A percentile compares a stretch with the other conserved stretches of the same genome.
Conservation (phyloP, 2,329 filamentous ascomycete species). For the Penicillium sumatraense region DNA sequence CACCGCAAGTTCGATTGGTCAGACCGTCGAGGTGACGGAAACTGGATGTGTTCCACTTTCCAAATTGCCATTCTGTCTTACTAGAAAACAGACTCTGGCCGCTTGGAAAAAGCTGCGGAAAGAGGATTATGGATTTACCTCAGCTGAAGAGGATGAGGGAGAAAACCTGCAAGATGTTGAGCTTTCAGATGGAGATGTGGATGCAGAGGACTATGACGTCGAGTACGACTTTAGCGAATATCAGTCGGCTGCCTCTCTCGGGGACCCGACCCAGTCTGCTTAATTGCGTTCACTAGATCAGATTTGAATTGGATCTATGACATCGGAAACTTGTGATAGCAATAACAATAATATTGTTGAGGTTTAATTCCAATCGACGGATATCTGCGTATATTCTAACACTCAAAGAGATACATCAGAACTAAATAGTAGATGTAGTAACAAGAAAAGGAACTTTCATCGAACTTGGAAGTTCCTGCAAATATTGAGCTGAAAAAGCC, state of each 20-base stretch:
- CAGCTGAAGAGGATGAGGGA: constrained; percentile 37
- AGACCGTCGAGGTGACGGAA: constrained; percentile 33
- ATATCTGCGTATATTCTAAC: too few relatives aligned
- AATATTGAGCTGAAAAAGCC: background rate
- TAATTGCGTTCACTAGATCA: background rate
- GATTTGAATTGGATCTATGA: too few relatives aligned
- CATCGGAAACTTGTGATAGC: too few relatives aligned
- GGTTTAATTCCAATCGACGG: too few relatives aligned
- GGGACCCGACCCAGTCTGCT: constrained; percentile 23
- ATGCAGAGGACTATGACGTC: constrained; percentile 39
- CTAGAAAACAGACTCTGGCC: constrained; percentile 39
- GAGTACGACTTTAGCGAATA: constrained; percentile 43
- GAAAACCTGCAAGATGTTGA: constrained; percentile 41
- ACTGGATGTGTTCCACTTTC: constrained; percentile 37
- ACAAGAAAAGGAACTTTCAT: too few relatives aligned
- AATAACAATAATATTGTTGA: too few relatives aligned
- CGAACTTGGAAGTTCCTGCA: too few relatives aligned
- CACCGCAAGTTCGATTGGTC: constrained; percentile 39
- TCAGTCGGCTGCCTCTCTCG: constrained; percentile 23
- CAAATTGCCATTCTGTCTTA: constrained; percentile 39
- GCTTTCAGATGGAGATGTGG: constrained; percentile 36
- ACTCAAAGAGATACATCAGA: too few relatives aligned
- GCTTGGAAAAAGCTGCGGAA: constrained; percentile 40
- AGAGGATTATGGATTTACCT: constrained; percentile 39
- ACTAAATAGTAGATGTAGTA: too few relatives aligned